These are phyloP conservation scores for Pulicaria dysenterica DNA, from an alignment of 129 eudicot genomes.

Conservation along the genomic window DNA sequence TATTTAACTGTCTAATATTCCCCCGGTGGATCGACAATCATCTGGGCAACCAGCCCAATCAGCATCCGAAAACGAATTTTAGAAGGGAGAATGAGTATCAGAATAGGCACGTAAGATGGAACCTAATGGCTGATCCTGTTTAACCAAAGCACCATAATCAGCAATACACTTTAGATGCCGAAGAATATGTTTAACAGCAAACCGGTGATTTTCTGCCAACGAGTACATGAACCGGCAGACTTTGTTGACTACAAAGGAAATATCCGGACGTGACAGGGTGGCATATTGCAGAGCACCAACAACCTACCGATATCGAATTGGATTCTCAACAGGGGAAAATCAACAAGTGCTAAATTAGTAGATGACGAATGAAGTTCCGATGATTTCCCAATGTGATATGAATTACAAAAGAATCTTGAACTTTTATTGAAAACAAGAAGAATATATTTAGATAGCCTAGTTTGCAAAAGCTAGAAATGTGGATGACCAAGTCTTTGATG, in stretches of 20 bases:
- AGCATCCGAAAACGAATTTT: not conserved
- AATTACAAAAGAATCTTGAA: too few species aligned
- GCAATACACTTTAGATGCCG: not conserved
- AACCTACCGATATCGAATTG: not conserved
- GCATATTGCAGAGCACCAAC: not conserved
- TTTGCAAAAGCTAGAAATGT: too few species aligned
- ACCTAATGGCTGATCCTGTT: not conserved
- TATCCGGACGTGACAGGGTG: not conserved
- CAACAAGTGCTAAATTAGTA: too few species aligned
- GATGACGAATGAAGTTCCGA: not conserved
- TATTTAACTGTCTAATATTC: not conserved
- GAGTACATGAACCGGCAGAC: not conserved
- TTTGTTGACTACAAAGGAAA: not conserved
- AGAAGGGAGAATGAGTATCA: not conserved
- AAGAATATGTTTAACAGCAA: not conserved
- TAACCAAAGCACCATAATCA: not conserved
- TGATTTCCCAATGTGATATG: too few species aligned
- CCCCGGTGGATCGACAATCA: not conserved
- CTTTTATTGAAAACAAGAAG: too few species aligned
- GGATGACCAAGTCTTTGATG: too few species aligned
- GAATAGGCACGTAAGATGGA: not conserved
- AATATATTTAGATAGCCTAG: too few species aligned
- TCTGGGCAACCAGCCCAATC: not conserved
- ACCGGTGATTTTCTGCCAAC: not conserved
- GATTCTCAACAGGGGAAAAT: not conserved